phyloP scores from a whole-genome alignment of 148 eudicot genomes.

The Vaccinium macrocarpon region DNA sequence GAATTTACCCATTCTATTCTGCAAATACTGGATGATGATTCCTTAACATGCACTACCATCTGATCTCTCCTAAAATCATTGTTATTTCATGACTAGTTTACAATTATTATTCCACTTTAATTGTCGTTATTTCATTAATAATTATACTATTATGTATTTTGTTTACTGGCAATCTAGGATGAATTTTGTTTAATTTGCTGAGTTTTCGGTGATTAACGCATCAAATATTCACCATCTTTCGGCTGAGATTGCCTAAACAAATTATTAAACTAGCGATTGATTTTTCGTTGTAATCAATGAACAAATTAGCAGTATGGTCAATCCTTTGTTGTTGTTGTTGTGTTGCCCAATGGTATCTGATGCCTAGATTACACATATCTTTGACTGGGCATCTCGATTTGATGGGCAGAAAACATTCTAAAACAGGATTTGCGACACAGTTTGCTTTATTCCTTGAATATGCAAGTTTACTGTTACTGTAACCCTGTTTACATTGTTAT shows the following conservation, averaged over 20 bases:
- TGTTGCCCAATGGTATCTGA: constrained; percentile 23
- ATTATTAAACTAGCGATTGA: background rate
- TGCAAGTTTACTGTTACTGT: constrained; percentile 21
- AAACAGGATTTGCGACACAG: constrained; percentile 27
- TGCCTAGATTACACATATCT: constrained; percentile 9
- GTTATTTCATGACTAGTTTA: background rate
- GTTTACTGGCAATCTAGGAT: constrained; percentile 17
- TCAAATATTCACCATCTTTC: constrained; percentile 29
- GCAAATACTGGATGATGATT: constrained; percentile 12
- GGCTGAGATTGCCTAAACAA: constrained; percentile 23
- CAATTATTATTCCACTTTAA: too few species aligned
- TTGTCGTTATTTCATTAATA: background rate
- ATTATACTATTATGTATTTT: background rate
- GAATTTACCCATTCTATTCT: constrained; percentile 21
- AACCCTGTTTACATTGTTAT: constrained; percentile 16
- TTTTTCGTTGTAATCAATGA: background rate
- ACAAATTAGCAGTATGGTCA: background rate
- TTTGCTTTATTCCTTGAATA: constrained; percentile 13
- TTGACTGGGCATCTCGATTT: constrained; percentile 11
- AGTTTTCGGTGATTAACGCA: constrained; percentile 18
- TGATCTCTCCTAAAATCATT: constrained; percentile 8
- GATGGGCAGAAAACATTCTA: constrained; percentile 14
- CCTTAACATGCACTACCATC: constrained; percentile 32
- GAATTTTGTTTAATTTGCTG: background rate
- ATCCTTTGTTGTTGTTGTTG: background rate